These are phyloP conservation scores for Lanmaoa rubissima DNA, from an alignment of 768 basidiomycete species.

Conservation along the genomic window DNA sequence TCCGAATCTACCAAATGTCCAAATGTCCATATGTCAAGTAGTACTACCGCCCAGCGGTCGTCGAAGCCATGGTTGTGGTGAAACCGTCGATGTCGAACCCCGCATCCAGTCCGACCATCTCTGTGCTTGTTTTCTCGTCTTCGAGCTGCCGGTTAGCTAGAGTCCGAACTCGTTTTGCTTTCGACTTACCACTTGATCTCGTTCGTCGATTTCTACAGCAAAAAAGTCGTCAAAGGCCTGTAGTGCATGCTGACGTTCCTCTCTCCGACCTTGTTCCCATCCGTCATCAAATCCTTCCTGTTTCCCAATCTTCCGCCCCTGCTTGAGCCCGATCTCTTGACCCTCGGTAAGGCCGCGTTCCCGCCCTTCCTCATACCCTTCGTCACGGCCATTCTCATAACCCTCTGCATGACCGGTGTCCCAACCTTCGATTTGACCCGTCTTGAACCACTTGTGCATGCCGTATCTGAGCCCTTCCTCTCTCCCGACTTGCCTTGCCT, in stretches of 20 bases:
- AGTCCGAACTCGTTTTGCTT: background rate
- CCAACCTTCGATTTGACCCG: slow-evolving; percentile 45
- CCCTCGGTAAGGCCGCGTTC: slow-evolving; percentile 39
- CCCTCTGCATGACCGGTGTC: slow-evolving; percentile 48
- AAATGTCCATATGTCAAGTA: background rate
- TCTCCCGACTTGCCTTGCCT: slow-evolving; percentile 42
- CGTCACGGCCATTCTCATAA: slow-evolving; percentile 41
- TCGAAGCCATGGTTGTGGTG: slow-evolving; percentile 21
- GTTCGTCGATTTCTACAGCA: slow-evolving; percentile 40
- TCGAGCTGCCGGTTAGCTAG: slow-evolving; percentile 10
- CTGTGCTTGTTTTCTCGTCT: slow-evolving; percentile 25
- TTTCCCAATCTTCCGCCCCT: slow-evolving; percentile 33
- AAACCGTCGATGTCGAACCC: slow-evolving; percentile 4
- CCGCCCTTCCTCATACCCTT: slow-evolving; percentile 43
- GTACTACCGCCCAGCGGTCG: slow-evolving; percentile 15
- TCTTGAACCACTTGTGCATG: slow-evolving; percentile 44
- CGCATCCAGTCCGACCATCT: slow-evolving; percentile 32
- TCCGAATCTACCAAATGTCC: background rate
- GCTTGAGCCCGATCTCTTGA: slow-evolving; percentile 32
- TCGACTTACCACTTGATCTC: slow-evolving; percentile 25
- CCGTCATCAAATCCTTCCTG: slow-evolving; percentile 36
- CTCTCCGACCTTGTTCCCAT: slow-evolving; percentile 39
- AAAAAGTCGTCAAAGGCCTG: slow-evolving; percentile 60
- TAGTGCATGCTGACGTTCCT: slow-evolving; percentile 53
- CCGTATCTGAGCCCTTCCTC: slow-evolving; percentile 43